These are phyloP conservation scores for Clonostachys sp. DNA, from an alignment of 2,329 filamentous ascomycete species.

Conservation along the genomic window DNA sequence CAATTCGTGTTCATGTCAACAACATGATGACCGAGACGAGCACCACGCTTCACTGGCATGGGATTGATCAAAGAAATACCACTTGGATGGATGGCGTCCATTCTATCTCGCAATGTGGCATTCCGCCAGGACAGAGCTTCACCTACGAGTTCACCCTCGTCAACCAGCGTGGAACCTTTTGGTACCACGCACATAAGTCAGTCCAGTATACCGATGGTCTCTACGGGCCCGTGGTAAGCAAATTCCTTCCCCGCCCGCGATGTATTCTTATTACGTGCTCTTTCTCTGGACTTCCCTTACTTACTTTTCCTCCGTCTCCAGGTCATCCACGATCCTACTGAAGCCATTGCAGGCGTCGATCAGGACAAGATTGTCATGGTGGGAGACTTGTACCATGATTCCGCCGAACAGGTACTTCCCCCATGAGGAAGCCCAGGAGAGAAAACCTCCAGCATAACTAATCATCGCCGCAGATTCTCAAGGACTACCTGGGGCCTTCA, in stretches of 20 bases:
- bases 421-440: too few relatives aligned
- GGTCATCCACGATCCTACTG: too few relatives aligned
- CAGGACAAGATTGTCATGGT: too few relatives aligned
- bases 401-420: too few relatives aligned
- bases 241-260: slow-evolving; percentile 14
- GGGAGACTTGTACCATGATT: too few relatives aligned
- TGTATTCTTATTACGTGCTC: too few relatives aligned
- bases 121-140: slow-evolving; percentile 40
- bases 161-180: slow-evolving; percentile 51
- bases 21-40: slow-evolving; percentile 42
- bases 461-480: too few relatives aligned
- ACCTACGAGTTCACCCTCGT: slow-evolving; percentile 46
- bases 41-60: slow-evolving; percentile 45
- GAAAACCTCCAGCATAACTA: too few relatives aligned
- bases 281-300: too few relatives aligned
- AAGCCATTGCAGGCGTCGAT: too few relatives aligned
- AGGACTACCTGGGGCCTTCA: too few relatives aligned
- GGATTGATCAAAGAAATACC: slow-evolving; percentile 28
- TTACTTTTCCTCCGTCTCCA: too few relatives aligned
- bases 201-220: slow-evolving; percentile 57
- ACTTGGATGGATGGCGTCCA: slow-evolving; percentile 59
- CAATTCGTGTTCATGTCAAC: slow-evolving; percentile 34
- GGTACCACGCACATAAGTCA: slow-evolving; percentile 54
- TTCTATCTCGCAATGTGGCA: slow-evolving; percentile 48
- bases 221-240: slow-evolving; percentile 51